A percentile compares a stretch with the other conserved stretches of the same genome.
Conservation (phyloP, 345 rosid genomes). For the Salix exigua region DNA sequence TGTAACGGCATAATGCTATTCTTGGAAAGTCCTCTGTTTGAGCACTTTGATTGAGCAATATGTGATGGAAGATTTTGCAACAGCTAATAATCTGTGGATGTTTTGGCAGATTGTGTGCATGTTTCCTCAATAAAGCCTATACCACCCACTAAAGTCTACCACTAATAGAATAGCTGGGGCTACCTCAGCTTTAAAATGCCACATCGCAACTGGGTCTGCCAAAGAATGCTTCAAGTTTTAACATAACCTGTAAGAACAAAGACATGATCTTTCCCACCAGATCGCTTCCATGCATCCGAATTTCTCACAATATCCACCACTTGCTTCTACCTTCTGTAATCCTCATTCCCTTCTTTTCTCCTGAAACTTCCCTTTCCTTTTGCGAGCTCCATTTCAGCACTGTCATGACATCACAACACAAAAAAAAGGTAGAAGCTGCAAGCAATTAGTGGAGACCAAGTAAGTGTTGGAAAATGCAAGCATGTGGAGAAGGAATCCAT, state of each 20-base stretch:
- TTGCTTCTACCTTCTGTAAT: slow-evolving; percentile 68
- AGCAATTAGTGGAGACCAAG: too few relatives aligned
- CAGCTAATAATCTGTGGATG: too few relatives aligned
- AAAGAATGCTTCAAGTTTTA: slow-evolving; percentile 79
- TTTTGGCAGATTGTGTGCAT: too few relatives aligned
- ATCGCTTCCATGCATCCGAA: slow-evolving; percentile 71
- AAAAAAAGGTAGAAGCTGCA: too few relatives aligned
- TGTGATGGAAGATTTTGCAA: too few relatives aligned
- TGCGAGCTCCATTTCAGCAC: slow-evolving; percentile 91
- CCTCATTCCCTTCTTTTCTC: slow-evolving; percentile 69
- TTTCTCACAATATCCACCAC: slow-evolving; percentile 55
- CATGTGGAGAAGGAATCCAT: too few relatives aligned
- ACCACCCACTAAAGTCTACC: slow-evolving; percentile 99
- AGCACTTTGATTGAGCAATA: too few relatives aligned
- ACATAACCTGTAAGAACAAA: slow-evolving; percentile 88
- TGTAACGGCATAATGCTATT: too few relatives aligned
- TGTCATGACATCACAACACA: too few relatives aligned
- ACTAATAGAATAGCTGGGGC: slow-evolving; percentile 78
- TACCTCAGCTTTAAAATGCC: slow-evolving; percentile 85
- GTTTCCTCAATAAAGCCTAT: too few relatives aligned
- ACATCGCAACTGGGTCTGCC: slow-evolving; percentile 99
- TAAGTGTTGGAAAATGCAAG: too few relatives aligned
- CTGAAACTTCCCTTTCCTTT: slow-evolving; percentile 60
- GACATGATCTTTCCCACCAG: slow-evolving; percentile 85
- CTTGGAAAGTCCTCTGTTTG: too few relatives aligned